phyloP scores from a whole-genome alignment of 805 yeast genomes.

The Kodamaea hsintzibuensis region DNA sequence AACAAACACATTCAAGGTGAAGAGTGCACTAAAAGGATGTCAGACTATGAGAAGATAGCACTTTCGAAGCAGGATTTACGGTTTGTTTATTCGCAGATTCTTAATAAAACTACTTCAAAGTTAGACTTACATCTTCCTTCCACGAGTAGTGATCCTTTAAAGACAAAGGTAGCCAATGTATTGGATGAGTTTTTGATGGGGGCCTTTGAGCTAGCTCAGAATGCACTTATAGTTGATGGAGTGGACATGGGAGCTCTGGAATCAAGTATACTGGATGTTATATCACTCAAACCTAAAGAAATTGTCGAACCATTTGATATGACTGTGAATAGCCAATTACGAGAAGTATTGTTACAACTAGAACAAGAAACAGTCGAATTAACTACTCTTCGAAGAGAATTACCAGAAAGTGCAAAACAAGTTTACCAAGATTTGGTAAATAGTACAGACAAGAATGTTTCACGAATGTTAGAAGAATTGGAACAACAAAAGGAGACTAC shows the following conservation, averaged over 20 bases:
- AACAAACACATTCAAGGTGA: not conserved
- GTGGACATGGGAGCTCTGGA: constrained; percentile 16
- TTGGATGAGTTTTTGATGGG: constrained; percentile 50
- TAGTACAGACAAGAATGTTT: constrained; percentile 32
- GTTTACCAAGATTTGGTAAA: constrained; percentile 36
- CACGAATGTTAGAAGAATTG: constrained; percentile 25
- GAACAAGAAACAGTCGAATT: constrained; percentile 63
- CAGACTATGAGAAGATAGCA: constrained; percentile 41
- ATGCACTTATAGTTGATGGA: constrained; percentile 62
- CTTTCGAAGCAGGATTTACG: constrained; percentile 55
- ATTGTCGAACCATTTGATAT: constrained; percentile 72
- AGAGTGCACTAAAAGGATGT: not conserved
- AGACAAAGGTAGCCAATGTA: constrained; percentile 41
- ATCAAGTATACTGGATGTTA: constrained; percentile 21
- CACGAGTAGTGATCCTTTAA: constrained; percentile 39
- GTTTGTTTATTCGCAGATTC: constrained; percentile 46
- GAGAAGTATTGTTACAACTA: constrained; percentile 56
- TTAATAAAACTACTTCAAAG: constrained; percentile 42
- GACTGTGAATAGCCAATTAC: constrained; percentile 57
- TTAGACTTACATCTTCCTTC: constrained; percentile 51
- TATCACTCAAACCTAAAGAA: constrained; percentile 31
- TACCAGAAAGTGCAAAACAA: constrained; percentile 45
- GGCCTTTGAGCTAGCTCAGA: constrained; percentile 57
- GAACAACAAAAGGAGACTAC: constrained; percentile 15
- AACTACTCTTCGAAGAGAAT: constrained; percentile 52